Percentiles rank a stretch among this genome's conserved stretches.
These are phyloP conservation scores for Aureobasidium pullulans DNA, from an alignment of 2,329 filamentous ascomycete genomes.

Conservation along the genomic window DNA sequence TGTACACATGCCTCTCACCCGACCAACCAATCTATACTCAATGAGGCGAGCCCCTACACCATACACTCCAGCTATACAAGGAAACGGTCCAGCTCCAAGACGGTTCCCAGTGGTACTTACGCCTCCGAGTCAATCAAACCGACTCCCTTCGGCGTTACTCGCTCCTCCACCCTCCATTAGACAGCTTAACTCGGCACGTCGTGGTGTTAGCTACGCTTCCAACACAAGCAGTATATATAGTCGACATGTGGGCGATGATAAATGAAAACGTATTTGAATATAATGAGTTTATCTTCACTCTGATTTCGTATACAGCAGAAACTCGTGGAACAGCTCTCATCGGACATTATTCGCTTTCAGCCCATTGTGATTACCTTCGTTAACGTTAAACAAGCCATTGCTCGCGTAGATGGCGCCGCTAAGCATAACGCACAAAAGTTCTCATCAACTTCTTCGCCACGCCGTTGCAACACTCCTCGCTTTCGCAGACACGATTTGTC, in stretches of 20 bases:
- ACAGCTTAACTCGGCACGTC: neutral
- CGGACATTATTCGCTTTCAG: no score
- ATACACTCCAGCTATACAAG: neutral
- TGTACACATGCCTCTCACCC: neutral
- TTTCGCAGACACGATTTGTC: no score
- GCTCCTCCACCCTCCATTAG: neutral
- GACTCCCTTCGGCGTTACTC: neutral
- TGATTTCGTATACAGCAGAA: no score
- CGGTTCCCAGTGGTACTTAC: neutral
- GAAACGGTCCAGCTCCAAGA: neutral
- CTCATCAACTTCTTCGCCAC: no score
- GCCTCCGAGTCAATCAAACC: neutral
- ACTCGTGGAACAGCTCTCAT: no score
- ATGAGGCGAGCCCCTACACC: neutral
- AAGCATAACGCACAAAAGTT: no score
- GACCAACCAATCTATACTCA: neutral
- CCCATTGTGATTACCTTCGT: no score
- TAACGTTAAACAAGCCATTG: no score
- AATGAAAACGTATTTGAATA: no score
- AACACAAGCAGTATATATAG: slow-evolving; percentile 3
- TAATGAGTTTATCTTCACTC: no score
- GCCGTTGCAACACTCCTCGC: no score
- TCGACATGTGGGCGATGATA: neutral
- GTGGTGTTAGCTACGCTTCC: neutral
- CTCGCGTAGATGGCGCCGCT: no score